Conservation (phyloP, 495 filamentous ascomycete species). For the Xylaria curta region DNA sequence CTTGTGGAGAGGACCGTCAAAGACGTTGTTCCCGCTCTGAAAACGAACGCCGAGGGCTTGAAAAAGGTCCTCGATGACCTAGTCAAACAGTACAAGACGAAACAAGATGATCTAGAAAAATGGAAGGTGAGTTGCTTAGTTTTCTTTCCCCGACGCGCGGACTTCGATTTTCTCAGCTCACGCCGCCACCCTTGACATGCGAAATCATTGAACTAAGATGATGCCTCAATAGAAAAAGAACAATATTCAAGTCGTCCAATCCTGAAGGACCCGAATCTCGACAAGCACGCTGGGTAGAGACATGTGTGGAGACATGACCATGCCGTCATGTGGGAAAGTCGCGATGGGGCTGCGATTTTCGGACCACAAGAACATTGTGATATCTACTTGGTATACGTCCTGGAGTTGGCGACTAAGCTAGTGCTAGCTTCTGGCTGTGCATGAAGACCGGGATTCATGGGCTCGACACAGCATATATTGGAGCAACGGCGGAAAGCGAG, state of each 20-base stretch:
- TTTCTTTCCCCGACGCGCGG: neutral
- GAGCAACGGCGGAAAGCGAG: constrained; percentile 20
- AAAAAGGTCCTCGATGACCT: constrained; percentile 96
- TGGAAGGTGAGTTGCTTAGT: constrained; percentile 80
- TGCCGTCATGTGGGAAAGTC: constrained; percentile 21
- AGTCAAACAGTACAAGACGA: constrained; percentile 94
- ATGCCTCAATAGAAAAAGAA: constrained; percentile 83
- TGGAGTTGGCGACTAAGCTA: constrained; percentile 12
- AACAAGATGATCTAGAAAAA: constrained; percentile 93
- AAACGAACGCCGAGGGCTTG: constrained; percentile 93
- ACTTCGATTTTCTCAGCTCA: constrained; percentile 27
- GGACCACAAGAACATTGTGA: constrained; percentile 15
- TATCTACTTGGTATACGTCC: constrained; percentile 22
- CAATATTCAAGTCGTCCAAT: constrained; percentile 95
- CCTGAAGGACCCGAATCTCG: constrained; percentile 41
- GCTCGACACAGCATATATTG: constrained; percentile 24
- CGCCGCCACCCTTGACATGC: constrained; percentile 27
- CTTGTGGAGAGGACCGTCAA: constrained; percentile 90
- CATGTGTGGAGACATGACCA: constrained; percentile 20
- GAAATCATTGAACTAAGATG: constrained; percentile 33
- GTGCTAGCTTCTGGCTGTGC: constrained; percentile 19
- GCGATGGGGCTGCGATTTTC: constrained; percentile 20
- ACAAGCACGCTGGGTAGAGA: constrained; percentile 23
- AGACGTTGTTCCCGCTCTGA: constrained; percentile 87
- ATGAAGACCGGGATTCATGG: constrained; percentile 24